Evolutionary conservation across 495 filamentous ascomycete genomes (phyloP).

Genomic region (Rusavskia elegans): DNA sequence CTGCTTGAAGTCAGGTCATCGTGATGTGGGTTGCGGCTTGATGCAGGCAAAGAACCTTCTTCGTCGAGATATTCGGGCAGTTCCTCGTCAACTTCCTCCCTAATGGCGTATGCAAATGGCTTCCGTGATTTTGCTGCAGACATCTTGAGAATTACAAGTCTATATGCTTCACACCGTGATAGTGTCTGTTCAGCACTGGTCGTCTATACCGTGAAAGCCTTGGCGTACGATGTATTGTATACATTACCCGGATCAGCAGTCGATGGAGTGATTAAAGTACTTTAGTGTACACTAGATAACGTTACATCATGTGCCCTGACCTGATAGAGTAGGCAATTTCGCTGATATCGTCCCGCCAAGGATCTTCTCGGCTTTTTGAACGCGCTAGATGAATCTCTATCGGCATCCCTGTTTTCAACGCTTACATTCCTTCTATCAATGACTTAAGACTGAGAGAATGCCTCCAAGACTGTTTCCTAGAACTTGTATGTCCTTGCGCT

Average conservation of each 20-base stretch:
- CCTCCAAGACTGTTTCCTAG: neutral
- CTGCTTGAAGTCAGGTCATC: constrained; percentile 19
- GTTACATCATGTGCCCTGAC: too few species aligned
- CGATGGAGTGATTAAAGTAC: neutral
- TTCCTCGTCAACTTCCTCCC: constrained; percentile 15
- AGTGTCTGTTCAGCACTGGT: too few species aligned
- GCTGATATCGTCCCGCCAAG: too few species aligned
- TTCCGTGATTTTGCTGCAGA: constrained; percentile 11
- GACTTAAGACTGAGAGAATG: neutral
- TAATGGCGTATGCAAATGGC: too few species aligned
- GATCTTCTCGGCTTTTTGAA: too few species aligned
- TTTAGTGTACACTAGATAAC: too few species aligned
- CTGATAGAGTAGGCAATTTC: too few species aligned
- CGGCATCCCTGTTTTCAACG: too few species aligned
- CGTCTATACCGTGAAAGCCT: too few species aligned
- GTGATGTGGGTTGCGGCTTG: neutral
- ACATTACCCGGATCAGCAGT: too few species aligned
- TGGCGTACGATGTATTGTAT: too few species aligned
- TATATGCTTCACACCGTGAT: neutral
- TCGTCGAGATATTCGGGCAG: constrained; percentile 42
- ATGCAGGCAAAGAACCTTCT: constrained; percentile 29
- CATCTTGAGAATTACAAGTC: constrained; percentile 15
- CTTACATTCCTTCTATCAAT: neutral
- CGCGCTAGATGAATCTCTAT: too few species aligned
- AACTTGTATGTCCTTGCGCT: neutral